These are phyloP conservation scores for Microthlaspi erraticum DNA, from an alignment of 345 rosid species.

Conservation along the genomic window DNA sequence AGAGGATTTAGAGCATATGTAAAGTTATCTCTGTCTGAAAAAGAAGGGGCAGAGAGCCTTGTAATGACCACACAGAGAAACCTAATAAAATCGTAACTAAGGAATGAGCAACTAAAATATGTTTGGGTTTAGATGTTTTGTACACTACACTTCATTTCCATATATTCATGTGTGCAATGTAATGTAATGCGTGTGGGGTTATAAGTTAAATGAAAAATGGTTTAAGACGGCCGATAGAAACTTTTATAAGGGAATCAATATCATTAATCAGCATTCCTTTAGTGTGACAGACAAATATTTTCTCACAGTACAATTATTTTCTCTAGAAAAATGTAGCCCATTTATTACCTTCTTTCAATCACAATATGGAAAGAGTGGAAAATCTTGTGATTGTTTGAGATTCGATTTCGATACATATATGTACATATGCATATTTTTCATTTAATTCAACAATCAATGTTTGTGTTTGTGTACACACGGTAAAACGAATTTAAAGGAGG, in stretches of 20 bases:
- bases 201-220: neutral
- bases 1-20: too few relatives aligned
- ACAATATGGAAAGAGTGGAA: neutral
- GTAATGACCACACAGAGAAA: too few relatives aligned
- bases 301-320: neutral
- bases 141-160: slow-evolving; percentile 26
- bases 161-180: neutral
- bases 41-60: too few relatives aligned
- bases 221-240: neutral
- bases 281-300: neutral
- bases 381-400: slow-evolving; percentile 9
- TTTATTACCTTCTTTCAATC: slow-evolving; percentile 22
- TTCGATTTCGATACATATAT: neutral
- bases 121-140: too few relatives aligned
- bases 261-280: neutral
- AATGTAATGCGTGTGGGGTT: slow-evolving; percentile 4
- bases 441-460: slow-evolving; percentile 11
- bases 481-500: slow-evolving; percentile 38
- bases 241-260: neutral
- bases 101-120: too few relatives aligned
- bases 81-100: too few relatives aligned
- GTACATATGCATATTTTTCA: neutral
- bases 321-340: neutral
- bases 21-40: too few relatives aligned
- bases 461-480: slow-evolving; percentile 34